A percentile compares a stretch with the other conserved stretches of the same genome.
These are phyloP conservation scores for Austroboletus novae-zelandiae DNA, from an alignment of 1,284 basidiomycete genomes.

Conservation along the genomic window DNA sequence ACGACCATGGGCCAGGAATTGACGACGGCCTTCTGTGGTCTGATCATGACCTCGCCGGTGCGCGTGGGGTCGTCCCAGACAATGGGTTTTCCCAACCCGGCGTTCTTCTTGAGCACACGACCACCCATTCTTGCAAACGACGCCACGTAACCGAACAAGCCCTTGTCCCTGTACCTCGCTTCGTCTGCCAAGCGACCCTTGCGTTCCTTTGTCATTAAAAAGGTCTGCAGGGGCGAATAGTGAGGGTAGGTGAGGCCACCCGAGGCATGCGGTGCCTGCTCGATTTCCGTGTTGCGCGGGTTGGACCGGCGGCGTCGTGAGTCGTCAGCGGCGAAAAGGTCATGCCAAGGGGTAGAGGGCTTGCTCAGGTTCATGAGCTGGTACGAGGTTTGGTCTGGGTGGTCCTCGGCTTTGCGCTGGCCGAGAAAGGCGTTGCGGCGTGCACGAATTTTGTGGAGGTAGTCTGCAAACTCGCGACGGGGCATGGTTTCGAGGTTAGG, in stretches of 20 bases:
- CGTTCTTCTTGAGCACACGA: conserved; percentile 23
- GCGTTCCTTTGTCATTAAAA: conserved; percentile 48
- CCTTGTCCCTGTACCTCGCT: conserved; percentile 8
- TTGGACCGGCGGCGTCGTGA: conserved; percentile 30
- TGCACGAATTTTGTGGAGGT: conserved; percentile 54
- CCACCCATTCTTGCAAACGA: conserved; percentile 34
- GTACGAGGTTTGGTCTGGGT: conserved; percentile 20
- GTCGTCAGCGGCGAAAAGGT: conserved; percentile 38
- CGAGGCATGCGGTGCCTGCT: conserved; percentile 60
- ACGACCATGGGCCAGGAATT: conserved; percentile 37
- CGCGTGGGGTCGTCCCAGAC: conserved; percentile 31
- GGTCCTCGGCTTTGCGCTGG: conserved; percentile 32
- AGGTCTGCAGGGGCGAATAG: conserved; percentile 50
- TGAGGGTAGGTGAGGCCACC: conserved; percentile 62
- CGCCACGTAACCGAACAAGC: conserved; percentile 22
- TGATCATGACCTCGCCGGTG: conserved; percentile 28
- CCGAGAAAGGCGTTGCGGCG: conserved; percentile 51
- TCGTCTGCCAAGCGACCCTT: conserved; percentile 56
- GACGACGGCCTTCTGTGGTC: conserved; percentile 28
- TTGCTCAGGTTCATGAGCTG: conserved; percentile 32
- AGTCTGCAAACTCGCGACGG: conserved; percentile 52
- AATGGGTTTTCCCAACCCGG: conserved; percentile 18
- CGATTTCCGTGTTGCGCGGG: conserved; percentile 44
- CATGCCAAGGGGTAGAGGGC: conserved; percentile 30
- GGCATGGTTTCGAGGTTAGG: conserved; percentile 50